Conservation (phyloP, 306 rosid species). For the Trifolium fragiferum region DNA sequence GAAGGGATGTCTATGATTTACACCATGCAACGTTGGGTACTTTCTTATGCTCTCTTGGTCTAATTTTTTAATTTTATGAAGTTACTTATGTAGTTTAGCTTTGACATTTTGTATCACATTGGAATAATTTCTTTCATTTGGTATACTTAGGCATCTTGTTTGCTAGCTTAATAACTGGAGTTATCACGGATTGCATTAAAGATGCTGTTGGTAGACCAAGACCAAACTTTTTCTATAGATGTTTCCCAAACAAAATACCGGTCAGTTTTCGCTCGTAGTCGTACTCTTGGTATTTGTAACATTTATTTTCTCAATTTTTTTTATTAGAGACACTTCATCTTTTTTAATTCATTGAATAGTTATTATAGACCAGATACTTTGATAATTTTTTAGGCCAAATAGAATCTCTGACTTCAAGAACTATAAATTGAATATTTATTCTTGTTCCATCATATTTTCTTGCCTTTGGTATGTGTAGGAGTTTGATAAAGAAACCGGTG, state of each 20-base stretch:
- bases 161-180: conserved; percentile 54
- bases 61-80: background rate
- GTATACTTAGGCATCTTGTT: conserved; percentile 46
- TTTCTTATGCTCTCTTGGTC: background rate
- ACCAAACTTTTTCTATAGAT: conserved; percentile 57
- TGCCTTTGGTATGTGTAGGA: conserved; percentile 29
- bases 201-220: conserved; percentile 67
- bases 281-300: background rate
- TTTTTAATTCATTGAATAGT: too few relatives aligned
- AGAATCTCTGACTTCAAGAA: background rate
- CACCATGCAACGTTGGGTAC: conserved; percentile 60
- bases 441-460: background rate
- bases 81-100: background rate
- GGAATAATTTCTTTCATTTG: conserved; percentile 1
- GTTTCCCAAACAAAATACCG: conserved; percentile 54
- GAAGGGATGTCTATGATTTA: conserved; percentile 55
- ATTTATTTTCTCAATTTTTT: background rate
- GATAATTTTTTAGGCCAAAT: too few relatives aligned
- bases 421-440: background rate
- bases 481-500: conserved; percentile 40
- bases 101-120: conserved; percentile 9
- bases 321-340: too few relatives aligned
- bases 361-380: too few relatives aligned
- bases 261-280: conserved; percentile 42
- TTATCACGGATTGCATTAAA: conserved; percentile 62